Evolutionary conservation across 2,329 filamentous ascomycete genomes (phyloP), one percentile per base, ranked within the genome.

Genomic region (Paracoccidioides brasiliensis): DNA sequence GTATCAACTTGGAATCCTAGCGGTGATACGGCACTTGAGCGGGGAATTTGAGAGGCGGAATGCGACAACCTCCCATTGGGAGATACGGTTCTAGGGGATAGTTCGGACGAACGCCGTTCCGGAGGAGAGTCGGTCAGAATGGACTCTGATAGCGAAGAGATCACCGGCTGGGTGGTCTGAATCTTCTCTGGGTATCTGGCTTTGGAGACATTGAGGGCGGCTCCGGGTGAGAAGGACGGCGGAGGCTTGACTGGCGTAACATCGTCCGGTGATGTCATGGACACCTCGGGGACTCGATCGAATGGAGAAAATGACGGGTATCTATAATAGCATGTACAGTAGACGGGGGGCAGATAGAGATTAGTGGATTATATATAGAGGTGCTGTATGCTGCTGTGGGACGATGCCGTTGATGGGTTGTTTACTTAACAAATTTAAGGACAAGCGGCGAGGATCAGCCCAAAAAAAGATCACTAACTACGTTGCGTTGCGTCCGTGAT

Each of bases 181-280:
- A 70, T 72, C 59, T 76, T 73, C 56, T 69, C 65, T 14, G 74
- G 69, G 54, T 71, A 73, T 67, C 84, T 80, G 61, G 76, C 74
- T 72, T 84, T 87, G 60, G 82, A 78, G 57, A 82, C 70, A 56
- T 71, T 69, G 66, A 79, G 74, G 57, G 84, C 80, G 63, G 82
- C 78, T 62, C 83, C 83, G 66, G 82, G 74, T 65, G 86, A 83
- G 70, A 86, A 79, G 65, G 84, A 80, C 70, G 84, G 82, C 71
- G 85, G 80, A 69, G 84, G 81, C 71, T 84, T 80, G 73, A 80
- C 76, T 64, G 81, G 78, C 66, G 78, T 74, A 74, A 76, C 81
- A 81, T 85, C 76, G 69, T 80, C 75, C 68, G 79, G 74, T 71
- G 82, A 78, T 79, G 82, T 82, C 84, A 88, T 88, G 75, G 78